These are phyloP conservation scores for Somion occarium DNA, from an alignment of 1,284 basidiomycete species.

Conservation along the genomic window DNA sequence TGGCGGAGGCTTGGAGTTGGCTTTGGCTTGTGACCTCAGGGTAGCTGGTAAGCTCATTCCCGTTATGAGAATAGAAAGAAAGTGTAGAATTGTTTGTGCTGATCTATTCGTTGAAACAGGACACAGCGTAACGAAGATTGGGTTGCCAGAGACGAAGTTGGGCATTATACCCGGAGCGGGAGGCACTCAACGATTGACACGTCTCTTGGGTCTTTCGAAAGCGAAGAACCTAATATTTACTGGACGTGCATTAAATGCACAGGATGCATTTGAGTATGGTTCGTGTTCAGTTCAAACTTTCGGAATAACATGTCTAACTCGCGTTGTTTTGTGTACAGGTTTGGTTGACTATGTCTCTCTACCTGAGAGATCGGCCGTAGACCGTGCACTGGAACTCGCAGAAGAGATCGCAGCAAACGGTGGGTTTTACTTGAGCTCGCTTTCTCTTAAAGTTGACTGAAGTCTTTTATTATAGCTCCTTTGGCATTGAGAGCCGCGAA, in stretches of 20 bases:
- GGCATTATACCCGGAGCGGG: slow-evolving; percentile 97
- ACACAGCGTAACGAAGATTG: slow-evolving; percentile 67
- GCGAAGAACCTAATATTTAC: slow-evolving; percentile 90
- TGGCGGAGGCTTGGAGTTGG: slow-evolving; percentile 87
- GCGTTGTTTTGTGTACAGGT: slow-evolving; percentile 46
- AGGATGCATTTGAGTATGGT: slow-evolving; percentile 79
- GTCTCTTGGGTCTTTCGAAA: slow-evolving; percentile 76
- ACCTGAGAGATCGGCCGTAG: slow-evolving; percentile 52
- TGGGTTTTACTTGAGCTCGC: slow-evolving; percentile 27
- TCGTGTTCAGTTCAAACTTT: slow-evolving; percentile 20
- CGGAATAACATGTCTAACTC: neutral
- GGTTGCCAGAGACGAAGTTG: slow-evolving; percentile 78
- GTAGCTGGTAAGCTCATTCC: slow-evolving; percentile 61
- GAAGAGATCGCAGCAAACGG: slow-evolving; percentile 68
- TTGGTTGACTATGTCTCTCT: slow-evolving; percentile 77
- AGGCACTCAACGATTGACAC: slow-evolving; percentile 84
- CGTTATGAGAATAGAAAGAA: neutral
- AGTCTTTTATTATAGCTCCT: slow-evolving; percentile 53
- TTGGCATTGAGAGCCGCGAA: slow-evolving; percentile 89
- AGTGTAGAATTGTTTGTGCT: slow-evolving; percentile 4
- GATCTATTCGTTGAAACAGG: slow-evolving; percentile 31
- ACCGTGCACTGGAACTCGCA: slow-evolving; percentile 63
- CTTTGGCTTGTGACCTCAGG: slow-evolving; percentile 84
- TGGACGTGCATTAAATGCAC: slow-evolving; percentile 57
- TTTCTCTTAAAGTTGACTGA: neutral